Evolutionary conservation across 768 basidiomycete species (phyloP).

Genomic region (Leccinellum luteum): DNA sequence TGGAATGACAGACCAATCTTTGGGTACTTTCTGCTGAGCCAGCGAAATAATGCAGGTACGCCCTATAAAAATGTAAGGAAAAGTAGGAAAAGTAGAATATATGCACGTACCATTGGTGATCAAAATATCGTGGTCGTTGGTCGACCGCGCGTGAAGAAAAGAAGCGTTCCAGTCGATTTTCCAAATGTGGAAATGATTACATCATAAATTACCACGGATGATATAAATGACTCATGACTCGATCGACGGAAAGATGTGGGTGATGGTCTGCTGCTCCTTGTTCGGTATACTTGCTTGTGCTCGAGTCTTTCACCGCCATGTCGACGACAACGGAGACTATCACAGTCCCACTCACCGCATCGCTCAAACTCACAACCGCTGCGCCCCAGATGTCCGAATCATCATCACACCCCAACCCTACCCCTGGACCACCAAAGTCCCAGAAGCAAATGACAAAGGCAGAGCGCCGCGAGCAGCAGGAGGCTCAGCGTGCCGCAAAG

Average conservation of each 20-base stretch:
- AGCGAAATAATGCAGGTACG: constrained; percentile 97
- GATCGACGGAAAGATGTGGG: background rate
- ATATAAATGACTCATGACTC: constrained; percentile 21
- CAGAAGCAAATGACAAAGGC: constrained; percentile 81
- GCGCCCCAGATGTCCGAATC: background rate
- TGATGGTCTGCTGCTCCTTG: background rate
- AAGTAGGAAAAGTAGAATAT: too few relatives aligned
- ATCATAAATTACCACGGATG: constrained; percentile 18
- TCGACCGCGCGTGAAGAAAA: background rate
- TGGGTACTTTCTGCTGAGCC: constrained; percentile 98
- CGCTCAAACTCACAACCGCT: constrained; percentile 18
- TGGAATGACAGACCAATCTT: constrained; percentile 71
- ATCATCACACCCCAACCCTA: constrained; percentile 6
- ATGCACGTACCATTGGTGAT: constrained; percentile 20
- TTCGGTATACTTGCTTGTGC: too few relatives aligned
- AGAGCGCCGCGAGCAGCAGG: constrained; percentile 76
- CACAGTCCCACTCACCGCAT: constrained; percentile 1
- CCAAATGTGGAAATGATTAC: constrained; percentile 16
- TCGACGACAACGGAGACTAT: constrained; percentile 26
- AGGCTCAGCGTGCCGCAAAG: constrained; percentile 80
- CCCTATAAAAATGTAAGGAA: constrained; percentile 50
- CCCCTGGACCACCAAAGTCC: constrained; percentile 32
- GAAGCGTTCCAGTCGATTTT: background rate
- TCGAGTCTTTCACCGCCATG: constrained; percentile 9
- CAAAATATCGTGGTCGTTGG: background rate